Evolutionary conservation across 1,139 yeast genomes (phyloP).

Genomic region (Magnusiomyces ingens): DNA sequence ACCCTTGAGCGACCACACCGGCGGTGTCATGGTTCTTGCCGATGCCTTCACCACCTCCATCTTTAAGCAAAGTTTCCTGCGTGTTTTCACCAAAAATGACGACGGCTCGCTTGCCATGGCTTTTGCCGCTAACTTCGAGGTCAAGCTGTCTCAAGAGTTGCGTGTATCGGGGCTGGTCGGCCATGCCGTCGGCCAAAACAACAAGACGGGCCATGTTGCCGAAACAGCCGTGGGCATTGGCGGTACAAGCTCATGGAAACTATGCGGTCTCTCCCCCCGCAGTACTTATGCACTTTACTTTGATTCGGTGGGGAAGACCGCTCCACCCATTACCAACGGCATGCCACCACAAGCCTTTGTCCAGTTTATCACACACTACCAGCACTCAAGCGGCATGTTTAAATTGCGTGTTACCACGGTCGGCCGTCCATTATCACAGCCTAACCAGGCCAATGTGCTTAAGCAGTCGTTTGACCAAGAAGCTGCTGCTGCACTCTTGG

Average conservation of each 20-base stretch:
- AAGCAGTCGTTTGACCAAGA: slow-evolving; percentile 72
- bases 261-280: slow-evolving; percentile 79
- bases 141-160: slow-evolving; percentile 81
- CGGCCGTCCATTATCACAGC: slow-evolving; percentile 50
- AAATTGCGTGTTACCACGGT: slow-evolving; percentile 90
- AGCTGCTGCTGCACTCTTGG: slow-evolving; percentile 95
- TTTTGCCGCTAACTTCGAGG: slow-evolving; percentile 62
- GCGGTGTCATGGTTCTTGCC: slow-evolving; percentile 84
- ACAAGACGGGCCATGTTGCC: slow-evolving; percentile 54
- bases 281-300: slow-evolving; percentile 86
- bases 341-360: slow-evolving; percentile 64
- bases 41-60: slow-evolving; percentile 97
- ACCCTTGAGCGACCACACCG: slow-evolving; percentile 78
- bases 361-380: slow-evolving; percentile 74
- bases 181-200: slow-evolving; percentile 70
- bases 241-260: slow-evolving; percentile 81
- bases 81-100: slow-evolving; percentile 77
- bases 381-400: slow-evolving; percentile 52
- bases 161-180: slow-evolving; percentile 93
- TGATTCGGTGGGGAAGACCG: slow-evolving; percentile 46
- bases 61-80: slow-evolving; percentile 86
- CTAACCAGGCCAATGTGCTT: slow-evolving; percentile 43
- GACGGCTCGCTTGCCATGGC: slow-evolving; percentile 71
- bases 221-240: slow-evolving; percentile 94
- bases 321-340: slow-evolving; percentile 65